These are phyloP conservation scores for Kingdonia uniflora DNA, from an alignment of 164 flowering plant genomes.

Conservation along the genomic window DNA sequence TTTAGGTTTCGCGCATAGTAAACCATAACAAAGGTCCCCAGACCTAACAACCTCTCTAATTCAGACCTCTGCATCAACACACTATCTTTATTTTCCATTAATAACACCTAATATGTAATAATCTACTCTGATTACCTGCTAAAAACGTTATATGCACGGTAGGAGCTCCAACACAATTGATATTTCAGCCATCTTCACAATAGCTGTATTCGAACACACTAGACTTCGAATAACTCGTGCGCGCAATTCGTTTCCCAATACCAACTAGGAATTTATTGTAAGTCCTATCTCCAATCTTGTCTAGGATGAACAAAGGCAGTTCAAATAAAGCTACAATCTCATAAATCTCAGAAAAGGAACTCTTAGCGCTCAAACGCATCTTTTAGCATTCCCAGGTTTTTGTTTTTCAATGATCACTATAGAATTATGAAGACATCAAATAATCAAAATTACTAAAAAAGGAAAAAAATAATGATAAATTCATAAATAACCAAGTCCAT, in stretches of 20 bases:
- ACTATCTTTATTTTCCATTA: constrained; percentile 49
- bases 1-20: constrained; percentile 53
- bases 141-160: constrained; percentile 5
- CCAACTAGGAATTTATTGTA: no score
- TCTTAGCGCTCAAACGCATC: constrained; percentile 41
- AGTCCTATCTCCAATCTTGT: no score
- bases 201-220: constrained; percentile 24
- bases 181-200: constrained; percentile 40
- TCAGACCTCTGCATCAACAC: no score
- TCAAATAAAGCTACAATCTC: no score
- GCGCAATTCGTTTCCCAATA: no score
- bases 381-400: constrained; percentile 62
- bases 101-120: constrained; percentile 6
- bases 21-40: constrained; percentile 87
- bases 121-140: constrained; percentile 11
- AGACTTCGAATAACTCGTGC: no score
- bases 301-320: constrained; percentile 19
- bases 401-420: constrained; percentile 15
- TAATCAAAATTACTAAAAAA: no score
- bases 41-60: no score
- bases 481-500: no score
- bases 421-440: no score
- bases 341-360: no score
- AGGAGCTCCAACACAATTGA: constrained; percentile 5
- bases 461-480: no score